Evolutionary conservation across 2,329 filamentous ascomycete genomes (phyloP), one percentile per base, ranked within the genome.

Genomic region (Xylariomycetidae sp.): DNA sequence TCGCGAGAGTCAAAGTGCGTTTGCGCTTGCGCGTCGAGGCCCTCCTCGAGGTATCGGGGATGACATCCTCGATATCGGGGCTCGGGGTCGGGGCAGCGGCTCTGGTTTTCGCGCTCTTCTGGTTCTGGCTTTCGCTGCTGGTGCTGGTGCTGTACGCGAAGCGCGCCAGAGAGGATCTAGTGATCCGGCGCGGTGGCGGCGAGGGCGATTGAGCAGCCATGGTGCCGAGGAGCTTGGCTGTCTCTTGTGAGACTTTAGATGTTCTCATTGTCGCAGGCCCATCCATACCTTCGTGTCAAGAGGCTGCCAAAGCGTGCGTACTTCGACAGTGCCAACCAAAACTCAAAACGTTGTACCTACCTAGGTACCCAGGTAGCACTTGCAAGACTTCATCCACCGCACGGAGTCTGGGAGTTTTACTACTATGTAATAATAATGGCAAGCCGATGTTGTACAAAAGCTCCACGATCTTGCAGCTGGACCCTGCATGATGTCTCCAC

Each of bases 41-140:
- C n/a, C n/a, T n/a, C n/a, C n/a, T n/a, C n/a, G n/a, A n/a, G 11
- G n/a, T 15, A 33, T 40, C 41, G 13, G 45, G 44, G 15, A 56
- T 45, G 11, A 31, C 44, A 38, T 58, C 54, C 41, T 58, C 55
- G 33, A 57, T 58, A 25, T 58, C 55, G 8, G 41, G 25, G 16
- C 33, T 35, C n/a, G 27, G 19, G 15, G 37, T 31, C 34, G 31
- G 12, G n/a, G 18, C n/a, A 8, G 29, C 35, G 19, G n/a, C n/a
- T n/a, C n/a, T n/a, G n/a, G n/a, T n/a, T n/a, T n/a, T n/a, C n/a
- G n/a, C n/a, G n/a, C n/a, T n/a, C n/a, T n/a, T n/a, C n/a, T n/a
- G n/a, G n/a, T n/a, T n/a, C n/a, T n/a, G n/a, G n/a, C n/a, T n/a
- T n/a, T n/a, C n/a, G n/a, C 36, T 39, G 19, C 46, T 35, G 27